Base-by-base conservation (phyloP, 345 rosid species). In the Gossypium turneri region DNA sequence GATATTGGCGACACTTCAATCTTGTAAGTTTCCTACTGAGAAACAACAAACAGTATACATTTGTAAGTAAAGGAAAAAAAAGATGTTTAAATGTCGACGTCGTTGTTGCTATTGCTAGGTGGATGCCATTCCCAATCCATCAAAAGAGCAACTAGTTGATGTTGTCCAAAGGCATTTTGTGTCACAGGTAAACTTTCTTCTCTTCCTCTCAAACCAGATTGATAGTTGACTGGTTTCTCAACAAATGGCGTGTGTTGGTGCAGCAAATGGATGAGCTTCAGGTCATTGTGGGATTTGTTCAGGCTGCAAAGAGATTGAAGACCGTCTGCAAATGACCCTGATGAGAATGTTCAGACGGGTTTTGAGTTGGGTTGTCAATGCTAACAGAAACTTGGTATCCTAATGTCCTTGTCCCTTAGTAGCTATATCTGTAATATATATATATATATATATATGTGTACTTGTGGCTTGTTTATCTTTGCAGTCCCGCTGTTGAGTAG, bases 191-290 rank as follows among this genome's bases (percentile, higher is more conserved):
- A 38, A 22, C 29, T 12, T 56, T n/a, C 10, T 9, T 69, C 34
- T 50, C 13, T 25, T 50, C 20, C 19, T 16, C 27, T 51, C 5
- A 44, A 27, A 68, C 11, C 50, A 25, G 13, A 67, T 20, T 67
- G 71, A 45, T 12, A 24, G 9, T 12, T 12, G 34, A 22, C 5
- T 25, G n/a, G 17, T 7, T 68, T 9, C 22, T 68, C 9, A 70
- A 51, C 59, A 9, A 72, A 44, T 58, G 20, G 13, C 11, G 27
- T 76, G 17, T 45, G 58, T 41, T 74, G 68, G 66, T 79, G 87
- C 67, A 95, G 98, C 88, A 91, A 85, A 84, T 95, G 97, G 99
- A 95, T 56, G 98, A 93, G 97, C 82, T 91, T 86, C 98, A 92
- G 83, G 98, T 94, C 44, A 88, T 94, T 15, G 85, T 90, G 76